phyloP scores from a whole-genome alignment of 2,329 filamentous ascomycete genomes.

The Scedosporium apiospermum region DNA sequence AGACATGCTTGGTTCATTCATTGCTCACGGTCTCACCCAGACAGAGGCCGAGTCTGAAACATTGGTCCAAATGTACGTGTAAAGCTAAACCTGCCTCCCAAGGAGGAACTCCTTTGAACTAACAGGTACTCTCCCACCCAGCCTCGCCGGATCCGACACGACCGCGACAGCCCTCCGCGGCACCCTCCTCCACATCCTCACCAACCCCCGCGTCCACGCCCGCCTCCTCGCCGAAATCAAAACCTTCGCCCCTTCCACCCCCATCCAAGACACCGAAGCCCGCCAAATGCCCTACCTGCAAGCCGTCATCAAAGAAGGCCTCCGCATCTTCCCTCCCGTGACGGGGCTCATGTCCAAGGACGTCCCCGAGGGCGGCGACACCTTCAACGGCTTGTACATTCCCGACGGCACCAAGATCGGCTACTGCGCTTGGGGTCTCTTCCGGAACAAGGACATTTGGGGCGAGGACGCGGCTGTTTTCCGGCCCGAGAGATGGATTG shows the following conservation, averaged over 20 bases:
- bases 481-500: constrained; percentile 26
- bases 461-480: constrained; percentile 24
- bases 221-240: constrained; percentile 36
- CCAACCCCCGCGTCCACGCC: constrained; percentile 33
- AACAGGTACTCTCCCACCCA: constrained; percentile 9
- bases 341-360: constrained; percentile 26
- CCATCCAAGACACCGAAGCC: constrained; percentile 23
- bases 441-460: constrained; percentile 22
- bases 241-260: constrained; percentile 13
- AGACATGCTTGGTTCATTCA: constrained; percentile 42
- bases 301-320: constrained; percentile 39
- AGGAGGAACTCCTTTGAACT: neutral
- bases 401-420: constrained; percentile 23
- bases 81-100: neutral
- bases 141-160: constrained; percentile 47
- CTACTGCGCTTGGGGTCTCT: constrained; percentile 24
- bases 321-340: constrained; percentile 27
- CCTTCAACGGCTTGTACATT: constrained; percentile 20
- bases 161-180: constrained; percentile 45
- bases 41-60: constrained; percentile 33
- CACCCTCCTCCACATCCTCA: constrained; percentile 41
- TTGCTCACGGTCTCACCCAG: constrained; percentile 27
- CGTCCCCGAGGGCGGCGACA: constrained; percentile 20
- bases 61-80: constrained; percentile 24
- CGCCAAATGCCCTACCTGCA: constrained; percentile 31